Percentiles rank a stretch among this genome's conserved stretches.
phyloP scores from a whole-genome alignment of 1,284 basidiomycete genomes.

The Cutaneotrichosporon mucoides region DNA sequence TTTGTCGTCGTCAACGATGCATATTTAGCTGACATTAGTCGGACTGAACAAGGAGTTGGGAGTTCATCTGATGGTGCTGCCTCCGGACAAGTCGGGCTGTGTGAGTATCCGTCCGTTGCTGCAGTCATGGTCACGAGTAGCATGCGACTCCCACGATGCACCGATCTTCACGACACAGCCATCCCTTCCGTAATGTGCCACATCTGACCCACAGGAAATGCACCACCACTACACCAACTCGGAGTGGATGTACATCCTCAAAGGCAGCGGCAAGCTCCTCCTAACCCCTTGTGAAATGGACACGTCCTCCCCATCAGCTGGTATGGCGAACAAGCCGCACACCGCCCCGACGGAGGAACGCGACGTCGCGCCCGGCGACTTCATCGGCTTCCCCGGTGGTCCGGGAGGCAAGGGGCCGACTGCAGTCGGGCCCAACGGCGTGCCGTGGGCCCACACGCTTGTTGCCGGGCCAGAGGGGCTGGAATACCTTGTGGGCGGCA shows the following conservation, averaged over 20 bases:
- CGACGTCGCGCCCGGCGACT: constrained; percentile 20
- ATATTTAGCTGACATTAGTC: constrained; percentile 2
- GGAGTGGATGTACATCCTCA: constrained; percentile 32
- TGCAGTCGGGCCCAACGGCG: constrained; percentile 9
- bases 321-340: neutral
- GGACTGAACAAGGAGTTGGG: constrained; percentile 4
- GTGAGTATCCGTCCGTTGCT: neutral
- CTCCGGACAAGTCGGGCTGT: neutral
- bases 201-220: constrained; percentile 1
- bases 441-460: constrained; percentile 23
- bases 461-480: constrained; percentile 20
- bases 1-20: neutral
- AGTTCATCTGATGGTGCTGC: neutral
- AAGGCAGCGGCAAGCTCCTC: constrained; percentile 15
- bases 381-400: constrained; percentile 19
- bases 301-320: neutral
- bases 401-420: neutral
- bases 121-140: no score
- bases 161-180: no score
- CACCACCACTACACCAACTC: constrained; percentile 27
- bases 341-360: constrained; percentile 9
- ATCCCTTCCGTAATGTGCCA: no score
- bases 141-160: no score
- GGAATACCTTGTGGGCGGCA: constrained; percentile 28
- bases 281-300: constrained; percentile 6